Conservation (phyloP, 2,329 filamentous ascomycete genomes). For the Lasiodiplodia hormozganensis region DNA sequence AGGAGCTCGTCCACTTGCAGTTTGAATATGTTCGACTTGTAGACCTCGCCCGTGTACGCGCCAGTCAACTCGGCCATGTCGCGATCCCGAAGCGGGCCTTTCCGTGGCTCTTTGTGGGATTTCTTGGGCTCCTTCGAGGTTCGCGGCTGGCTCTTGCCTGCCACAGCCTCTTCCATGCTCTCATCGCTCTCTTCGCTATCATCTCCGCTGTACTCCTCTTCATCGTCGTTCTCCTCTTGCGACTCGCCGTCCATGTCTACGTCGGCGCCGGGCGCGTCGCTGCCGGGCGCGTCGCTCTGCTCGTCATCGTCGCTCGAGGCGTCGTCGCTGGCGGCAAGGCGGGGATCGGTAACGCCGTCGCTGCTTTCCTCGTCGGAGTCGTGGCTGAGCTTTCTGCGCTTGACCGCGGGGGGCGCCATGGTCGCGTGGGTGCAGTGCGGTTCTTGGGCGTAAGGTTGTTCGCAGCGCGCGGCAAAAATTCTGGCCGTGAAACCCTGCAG, state of each 20-base stretch:
- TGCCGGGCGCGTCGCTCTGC: constrained; percentile 19
- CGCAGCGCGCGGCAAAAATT: constrained; percentile 25
- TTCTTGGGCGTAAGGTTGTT: not conserved
- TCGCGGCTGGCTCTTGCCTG: constrained; percentile 9
- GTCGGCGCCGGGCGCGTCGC: constrained; percentile 21
- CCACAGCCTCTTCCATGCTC: constrained; percentile 7
- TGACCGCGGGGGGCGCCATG: constrained; percentile 49
- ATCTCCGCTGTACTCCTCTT: constrained; percentile 28
- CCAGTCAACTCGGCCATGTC: constrained; percentile 38
- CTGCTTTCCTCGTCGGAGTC: constrained; percentile 40
- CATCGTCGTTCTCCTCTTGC: constrained; percentile 29
- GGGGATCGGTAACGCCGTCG: constrained; percentile 32
- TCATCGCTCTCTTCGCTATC: constrained; percentile 33
- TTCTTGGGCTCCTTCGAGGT: constrained; percentile 29
- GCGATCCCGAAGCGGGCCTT: constrained; percentile 15
- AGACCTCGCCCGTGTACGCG: constrained; percentile 60
- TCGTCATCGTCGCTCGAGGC: constrained; percentile 30
- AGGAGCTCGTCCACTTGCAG: constrained; percentile 71
- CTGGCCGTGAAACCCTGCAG: constrained; percentile 13
- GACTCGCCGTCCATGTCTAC: constrained; percentile 33
- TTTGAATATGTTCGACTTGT: constrained; percentile 72
- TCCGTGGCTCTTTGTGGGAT: constrained; percentile 21
- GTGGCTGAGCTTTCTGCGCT: constrained; percentile 57
- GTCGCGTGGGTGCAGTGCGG: constrained; percentile 18
- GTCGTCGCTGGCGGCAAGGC: constrained; percentile 4